Evolutionary conservation across 2,329 filamentous ascomycete species (phyloP).

Genomic region (Nemania sp.): DNA sequence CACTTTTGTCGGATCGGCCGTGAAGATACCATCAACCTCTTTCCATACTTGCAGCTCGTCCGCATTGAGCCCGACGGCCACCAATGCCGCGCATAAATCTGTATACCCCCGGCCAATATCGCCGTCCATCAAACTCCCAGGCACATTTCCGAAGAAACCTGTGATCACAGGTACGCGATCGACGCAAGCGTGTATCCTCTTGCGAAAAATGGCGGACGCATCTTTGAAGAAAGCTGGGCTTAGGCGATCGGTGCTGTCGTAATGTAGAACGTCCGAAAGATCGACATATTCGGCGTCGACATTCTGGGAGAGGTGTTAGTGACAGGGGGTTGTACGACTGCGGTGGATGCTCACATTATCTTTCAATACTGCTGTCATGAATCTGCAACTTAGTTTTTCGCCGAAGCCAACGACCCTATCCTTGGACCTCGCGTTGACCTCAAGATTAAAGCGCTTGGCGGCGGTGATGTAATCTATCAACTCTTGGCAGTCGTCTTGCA

Average conservation of each 20-base stretch:
- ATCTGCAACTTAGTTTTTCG: slow-evolving; percentile 91
- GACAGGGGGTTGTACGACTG: background rate
- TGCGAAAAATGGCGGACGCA: slow-evolving; percentile 62
- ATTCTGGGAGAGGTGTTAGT: slow-evolving; percentile 53
- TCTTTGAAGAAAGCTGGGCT: slow-evolving; percentile 71
- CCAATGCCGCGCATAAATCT: slow-evolving; percentile 89
- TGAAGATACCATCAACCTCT: slow-evolving; percentile 95
- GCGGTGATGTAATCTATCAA: slow-evolving; percentile 73
- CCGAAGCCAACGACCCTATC: slow-evolving; percentile 92
- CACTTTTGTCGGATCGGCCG: slow-evolving; percentile 78
- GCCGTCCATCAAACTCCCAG: slow-evolving; percentile 82
- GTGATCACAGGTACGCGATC: slow-evolving; percentile 78
- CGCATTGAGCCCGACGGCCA: slow-evolving; percentile 85
- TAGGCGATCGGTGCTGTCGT: slow-evolving; percentile 61
- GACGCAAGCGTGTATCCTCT: slow-evolving; percentile 67
- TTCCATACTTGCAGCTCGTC: slow-evolving; percentile 97
- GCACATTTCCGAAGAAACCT: slow-evolving; percentile 93
- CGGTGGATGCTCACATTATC: slow-evolving; percentile 58
- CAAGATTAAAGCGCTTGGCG: slow-evolving; percentile 67
- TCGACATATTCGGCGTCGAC: slow-evolving; percentile 90
- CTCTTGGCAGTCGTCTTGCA: slow-evolving; percentile 78
- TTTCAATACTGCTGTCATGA: slow-evolving; percentile 82
- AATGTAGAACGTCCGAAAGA: slow-evolving; percentile 78
- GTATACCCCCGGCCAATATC: slow-evolving; percentile 96
- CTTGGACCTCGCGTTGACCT: slow-evolving; percentile 77